Evolutionary conservation across 805 yeast species (phyloP), one percentile per base, ranked within the genome.

Genomic region (Saccharomycopsis sp.): DNA sequence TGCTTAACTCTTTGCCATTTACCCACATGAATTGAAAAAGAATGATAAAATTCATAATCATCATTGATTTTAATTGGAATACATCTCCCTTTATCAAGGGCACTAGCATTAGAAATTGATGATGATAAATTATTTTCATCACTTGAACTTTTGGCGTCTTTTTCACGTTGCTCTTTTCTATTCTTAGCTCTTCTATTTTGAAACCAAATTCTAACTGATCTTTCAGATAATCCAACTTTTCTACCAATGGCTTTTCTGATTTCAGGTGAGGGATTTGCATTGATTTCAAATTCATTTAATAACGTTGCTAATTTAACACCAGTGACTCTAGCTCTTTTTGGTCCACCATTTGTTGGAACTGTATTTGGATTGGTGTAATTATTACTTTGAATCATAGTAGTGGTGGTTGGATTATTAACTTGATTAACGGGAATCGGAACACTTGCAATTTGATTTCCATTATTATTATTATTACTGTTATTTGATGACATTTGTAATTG

Each of bases 201-300:
- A 53, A 85, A 87, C 96, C 96, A 87, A 32, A 87, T 87, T 41
- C 95, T 69, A 2, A 87, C 95, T 12, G 88, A 84, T 47, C 92
- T 72, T 51, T 87, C 95, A 12, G 87, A 74, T 83, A 86, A 79
- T 15, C 79, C 82, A 1, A 94, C 82, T 45, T 69, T 68, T 2
- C 70, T 74, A 30, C 92, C 76, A 29, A 87, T 75, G 23, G 67
- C 70, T 52, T 78, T 78, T 31, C 96, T 64, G 41, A 71, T 70
- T 31, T 79, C 79, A 0, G 88, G 76, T 23, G 74, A 66, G 1
- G 96, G 96, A 49, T 80, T 83, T 23, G 84, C 80, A 49, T 83
- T 83, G 38, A 62, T 64, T 38, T 70, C 72, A 55, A 84, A 87
- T 54, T 82, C 94, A 23, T 65, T 61, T 32, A 84, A 70, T 36